Evolutionary conservation across 2,329 filamentous ascomycete genomes (phyloP).

Genomic region (Fusarium chaquense): DNA sequence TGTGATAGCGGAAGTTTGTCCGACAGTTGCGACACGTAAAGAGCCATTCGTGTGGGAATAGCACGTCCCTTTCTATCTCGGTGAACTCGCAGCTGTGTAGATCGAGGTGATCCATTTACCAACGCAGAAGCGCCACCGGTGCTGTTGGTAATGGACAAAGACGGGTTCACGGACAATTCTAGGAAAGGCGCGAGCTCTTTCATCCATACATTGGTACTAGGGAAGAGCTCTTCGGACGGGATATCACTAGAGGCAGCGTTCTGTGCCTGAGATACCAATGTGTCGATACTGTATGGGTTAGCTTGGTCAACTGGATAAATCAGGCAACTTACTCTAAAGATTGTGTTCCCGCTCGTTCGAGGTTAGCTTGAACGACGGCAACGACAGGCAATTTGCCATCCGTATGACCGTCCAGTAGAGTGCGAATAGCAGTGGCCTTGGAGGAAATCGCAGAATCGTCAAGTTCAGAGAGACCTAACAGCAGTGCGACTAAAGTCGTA

Average conservation of each 20-base stretch:
- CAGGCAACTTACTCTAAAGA: slow-evolving; percentile 62
- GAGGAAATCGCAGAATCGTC: slow-evolving; percentile 55
- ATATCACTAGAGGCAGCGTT: slow-evolving; percentile 49
- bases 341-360: slow-evolving; percentile 61
- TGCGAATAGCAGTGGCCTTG: slow-evolving; percentile 58
- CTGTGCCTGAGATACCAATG: slow-evolving; percentile 62
- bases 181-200: slow-evolving; percentile 69
- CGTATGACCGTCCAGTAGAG: slow-evolving; percentile 59
- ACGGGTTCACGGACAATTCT: slow-evolving; percentile 64
- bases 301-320: not conserved
- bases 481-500: slow-evolving; percentile 63
- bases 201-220: slow-evolving; percentile 74
- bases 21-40: slow-evolving; percentile 74
- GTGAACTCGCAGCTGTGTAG: slow-evolving; percentile 51
- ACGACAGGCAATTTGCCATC: slow-evolving; percentile 60
- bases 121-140: slow-evolving; percentile 79
- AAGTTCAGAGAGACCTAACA: slow-evolving; percentile 67
- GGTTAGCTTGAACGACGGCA: slow-evolving; percentile 66
- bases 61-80: slow-evolving; percentile 79
- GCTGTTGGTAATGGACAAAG: slow-evolving; percentile 79
- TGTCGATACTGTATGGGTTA: slow-evolving; percentile 59
- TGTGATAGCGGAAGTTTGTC: slow-evolving; percentile 54
- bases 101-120: slow-evolving; percentile 53
- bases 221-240: slow-evolving; percentile 66
- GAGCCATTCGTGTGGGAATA: slow-evolving; percentile 78